These are phyloP conservation scores for Neofusicoccum parvum DNA, from an alignment of 2,329 filamentous ascomycete species.

Conservation along the genomic window DNA sequence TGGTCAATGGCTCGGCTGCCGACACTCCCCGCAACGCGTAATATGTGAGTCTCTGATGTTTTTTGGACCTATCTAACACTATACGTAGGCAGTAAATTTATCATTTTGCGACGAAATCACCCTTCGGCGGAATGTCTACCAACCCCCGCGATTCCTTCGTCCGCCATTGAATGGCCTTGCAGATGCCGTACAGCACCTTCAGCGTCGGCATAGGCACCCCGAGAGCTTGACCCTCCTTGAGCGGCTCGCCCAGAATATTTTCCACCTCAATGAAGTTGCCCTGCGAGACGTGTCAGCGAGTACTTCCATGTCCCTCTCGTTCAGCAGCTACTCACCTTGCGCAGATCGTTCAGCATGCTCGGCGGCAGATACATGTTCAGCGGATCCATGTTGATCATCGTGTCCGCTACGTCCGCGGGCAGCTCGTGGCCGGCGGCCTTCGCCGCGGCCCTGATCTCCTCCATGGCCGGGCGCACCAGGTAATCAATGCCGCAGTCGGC, in stretches of 20 bases:
- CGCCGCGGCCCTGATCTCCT: conserved; percentile 52
- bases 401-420: conserved; percentile 46
- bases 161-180: conserved; percentile 53
- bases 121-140: conserved; percentile 32
- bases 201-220: conserved; percentile 56
- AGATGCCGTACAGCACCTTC: conserved; percentile 51
- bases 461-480: conserved; percentile 57
- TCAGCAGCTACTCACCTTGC: conserved; percentile 42
- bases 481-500: conserved; percentile 48
- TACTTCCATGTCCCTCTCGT: neutral
- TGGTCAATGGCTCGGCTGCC: neutral
- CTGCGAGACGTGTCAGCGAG: conserved; percentile 27
- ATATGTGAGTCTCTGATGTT: neutral
- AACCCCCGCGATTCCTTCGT: conserved; percentile 50
- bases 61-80: neutral
- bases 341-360: conserved; percentile 58
- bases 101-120: conserved; percentile 17
- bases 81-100: neutral
- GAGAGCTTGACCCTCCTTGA: conserved; percentile 51
- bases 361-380: conserved; percentile 53
- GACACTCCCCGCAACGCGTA: too few relatives aligned
- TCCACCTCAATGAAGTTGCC: conserved; percentile 61
- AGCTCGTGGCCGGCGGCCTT: conserved; percentile 48
- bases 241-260: conserved; percentile 59
- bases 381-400: conserved; percentile 53